Evolutionary conservation across 2,329 filamentous ascomycete species (phyloP).

Genomic region (Ophiostoma angusticollis): DNA sequence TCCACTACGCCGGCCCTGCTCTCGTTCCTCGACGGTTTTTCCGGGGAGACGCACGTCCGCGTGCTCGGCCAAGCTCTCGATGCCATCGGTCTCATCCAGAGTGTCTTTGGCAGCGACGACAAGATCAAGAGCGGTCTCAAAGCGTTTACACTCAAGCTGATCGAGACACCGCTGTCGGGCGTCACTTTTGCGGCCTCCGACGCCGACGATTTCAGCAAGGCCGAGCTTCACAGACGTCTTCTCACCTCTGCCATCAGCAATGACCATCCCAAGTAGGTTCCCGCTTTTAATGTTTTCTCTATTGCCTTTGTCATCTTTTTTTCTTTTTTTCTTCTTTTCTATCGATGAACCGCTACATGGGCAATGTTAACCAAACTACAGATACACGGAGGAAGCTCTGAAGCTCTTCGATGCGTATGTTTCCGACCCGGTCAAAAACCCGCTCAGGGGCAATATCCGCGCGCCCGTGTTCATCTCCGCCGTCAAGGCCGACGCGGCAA

Average conservation of each 20-base stretch:
- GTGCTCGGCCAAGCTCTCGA: slow-evolving; percentile 81
- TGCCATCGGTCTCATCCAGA: slow-evolving; percentile 63
- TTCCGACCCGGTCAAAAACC: slow-evolving; percentile 50
- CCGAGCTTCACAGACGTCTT: slow-evolving; percentile 71
- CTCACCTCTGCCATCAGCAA: slow-evolving; percentile 62
- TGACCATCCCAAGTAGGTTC: slow-evolving; percentile 59
- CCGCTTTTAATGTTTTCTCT: too few relatives aligned
- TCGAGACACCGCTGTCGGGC: slow-evolving; percentile 60
- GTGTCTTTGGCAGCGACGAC: slow-evolving; percentile 71
- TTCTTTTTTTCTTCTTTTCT: neutral
- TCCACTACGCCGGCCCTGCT: slow-evolving; percentile 71
- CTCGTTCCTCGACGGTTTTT: slow-evolving; percentile 74
- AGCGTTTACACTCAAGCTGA: slow-evolving; percentile 66
- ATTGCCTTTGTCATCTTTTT: too few relatives aligned
- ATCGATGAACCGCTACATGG: too few relatives aligned
- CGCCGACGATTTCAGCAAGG: slow-evolving; percentile 67
- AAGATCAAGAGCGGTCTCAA: slow-evolving; percentile 59
- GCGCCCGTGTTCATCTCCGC: slow-evolving; percentile 68
- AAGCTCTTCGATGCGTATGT: slow-evolving; percentile 72
- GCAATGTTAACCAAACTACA: slow-evolving; percentile 20
- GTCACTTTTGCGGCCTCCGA: slow-evolving; percentile 77
- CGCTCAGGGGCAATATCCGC: slow-evolving; percentile 72
- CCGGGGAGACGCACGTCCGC: slow-evolving; percentile 67
- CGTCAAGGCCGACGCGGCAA: slow-evolving; percentile 55
- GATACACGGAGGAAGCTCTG: slow-evolving; percentile 59